A percentile compares a stretch with the other conserved stretches of the same genome.
These are phyloP conservation scores for Pythium chondricola DNA, from an alignment of 352 stramenopile genomes.

Conservation along the genomic window DNA sequence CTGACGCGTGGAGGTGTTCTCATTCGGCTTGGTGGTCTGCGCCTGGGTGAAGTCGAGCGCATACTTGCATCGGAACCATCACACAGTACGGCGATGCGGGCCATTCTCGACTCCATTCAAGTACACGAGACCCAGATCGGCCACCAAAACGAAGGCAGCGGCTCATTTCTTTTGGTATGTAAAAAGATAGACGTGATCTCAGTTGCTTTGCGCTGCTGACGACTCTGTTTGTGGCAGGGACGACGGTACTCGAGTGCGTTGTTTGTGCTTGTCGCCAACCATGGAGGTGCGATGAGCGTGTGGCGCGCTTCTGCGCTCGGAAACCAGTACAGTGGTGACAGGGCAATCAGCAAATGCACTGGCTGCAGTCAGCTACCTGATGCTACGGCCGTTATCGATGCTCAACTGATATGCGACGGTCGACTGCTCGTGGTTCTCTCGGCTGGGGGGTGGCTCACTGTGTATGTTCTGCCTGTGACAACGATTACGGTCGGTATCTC, in stretches of 20 bases:
- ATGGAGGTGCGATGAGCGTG: constrained; percentile 14
- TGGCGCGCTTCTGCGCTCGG: constrained; percentile 16
- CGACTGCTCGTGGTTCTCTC: constrained; percentile 17
- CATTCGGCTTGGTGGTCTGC: constrained; percentile 18
- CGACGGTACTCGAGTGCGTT: constrained; percentile 14
- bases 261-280: constrained; percentile 22
- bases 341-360: constrained; percentile 1
- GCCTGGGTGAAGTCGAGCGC: constrained; percentile 14
- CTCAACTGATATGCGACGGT: constrained; percentile 1
- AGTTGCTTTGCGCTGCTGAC: neutral
- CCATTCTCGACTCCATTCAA: constrained; percentile 15
- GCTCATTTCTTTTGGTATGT: constrained; percentile 19
- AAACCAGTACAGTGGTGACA: constrained; percentile 6
- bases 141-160: neutral
- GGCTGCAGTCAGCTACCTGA: constrained; percentile 4
- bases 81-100: constrained; percentile 8
- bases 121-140: constrained; percentile 18
- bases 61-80: constrained; percentile 11
- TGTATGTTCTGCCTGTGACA: constrained; percentile 5
- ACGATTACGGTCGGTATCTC: neutral
- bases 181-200: neutral
- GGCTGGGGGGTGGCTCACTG: constrained; percentile 2
- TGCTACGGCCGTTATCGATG: constrained; percentile 5
- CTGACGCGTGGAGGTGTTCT: constrained; percentile 17
- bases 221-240: constrained; percentile 6